Evolutionary conservation across 345 rosid genomes (phyloP), one percentile per base, ranked within the genome.

Genomic region (Leavenworthia alabamica): DNA sequence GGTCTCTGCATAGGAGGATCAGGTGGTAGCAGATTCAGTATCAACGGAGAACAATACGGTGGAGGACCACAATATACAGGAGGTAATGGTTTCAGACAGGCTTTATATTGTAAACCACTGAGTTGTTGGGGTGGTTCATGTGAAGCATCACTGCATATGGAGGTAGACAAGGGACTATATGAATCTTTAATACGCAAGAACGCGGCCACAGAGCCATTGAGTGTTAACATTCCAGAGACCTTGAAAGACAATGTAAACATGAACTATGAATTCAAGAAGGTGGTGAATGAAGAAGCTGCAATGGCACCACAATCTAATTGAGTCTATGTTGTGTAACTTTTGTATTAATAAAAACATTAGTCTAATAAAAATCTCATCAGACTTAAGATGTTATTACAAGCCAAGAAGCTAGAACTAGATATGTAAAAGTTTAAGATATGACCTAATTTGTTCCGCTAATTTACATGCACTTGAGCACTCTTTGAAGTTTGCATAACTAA

Each of bases 1-100:
- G 65, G 75, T 7, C 47, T 71, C 54, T 71, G 70, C 60, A 50
- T 71, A 4, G 19, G 65, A 71, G 70, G 70, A 56, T 3, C 56
- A 3, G 75, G 60, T 40, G 54, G 60, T 48, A 13, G 54, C 49
- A 55, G 64, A 22, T 7, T 31, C 8, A 23, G 41, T 33, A 43
- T 28, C 6, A 51, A 42, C 22, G 37, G 8, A 20, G 49, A 27
- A 28, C n/a, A 39, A 7, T 43, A 17, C 57, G 16, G 48, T 31
- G 53, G 32, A 1, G 29, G 52, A 13, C 3, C 12, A 16, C 46
- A 13, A 4, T 48, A 48, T 13, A 16, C 17, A 23, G 62, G 43
- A 27, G 60, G 60, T 41, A 16, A 0, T 7, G 62, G 56, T 48
- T 40, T 14, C 29, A 57, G 60, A 57, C 19, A 64, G 20, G 5